Percentiles rank a stretch among this genome's conserved stretches.
phyloP scores from a whole-genome alignment of 345 rosid species.

The Corchorus capsularis region DNA sequence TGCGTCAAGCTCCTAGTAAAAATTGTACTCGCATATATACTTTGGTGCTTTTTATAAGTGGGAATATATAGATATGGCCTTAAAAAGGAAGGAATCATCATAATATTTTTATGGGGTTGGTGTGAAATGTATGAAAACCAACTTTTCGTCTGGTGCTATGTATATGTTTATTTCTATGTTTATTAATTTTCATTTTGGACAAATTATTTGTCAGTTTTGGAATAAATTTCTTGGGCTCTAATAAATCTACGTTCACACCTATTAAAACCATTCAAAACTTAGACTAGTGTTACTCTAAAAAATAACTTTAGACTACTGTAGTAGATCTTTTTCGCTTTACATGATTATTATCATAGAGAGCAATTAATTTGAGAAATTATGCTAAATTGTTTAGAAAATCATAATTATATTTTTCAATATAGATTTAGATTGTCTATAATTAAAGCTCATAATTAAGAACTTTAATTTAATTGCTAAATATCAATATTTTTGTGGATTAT shows the following conservation, averaged over 20 bases:
- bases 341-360: too few relatives aligned
- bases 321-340: not conserved
- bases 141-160: not conserved
- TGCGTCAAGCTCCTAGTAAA: too few relatives aligned
- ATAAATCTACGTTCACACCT: not conserved
- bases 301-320: not conserved
- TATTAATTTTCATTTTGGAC: not conserved
- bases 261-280: too few relatives aligned
- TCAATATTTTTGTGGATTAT: not conserved
- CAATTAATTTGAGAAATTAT: too few relatives aligned
- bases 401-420: too few relatives aligned
- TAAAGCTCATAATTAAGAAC: too few relatives aligned
- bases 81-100: not conserved
- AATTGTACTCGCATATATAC: too few relatives aligned
- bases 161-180: not conserved
- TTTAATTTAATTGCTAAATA: not conserved
- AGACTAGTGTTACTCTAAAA: too few relatives aligned
- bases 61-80: not conserved
- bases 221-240: not conserved
- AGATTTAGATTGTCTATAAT: too few relatives aligned
- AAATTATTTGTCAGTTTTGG: conserved; percentile 4
- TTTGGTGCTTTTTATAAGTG: not conserved
- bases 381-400: too few relatives aligned
- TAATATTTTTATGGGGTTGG: not conserved
- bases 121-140: not conserved